Evolutionary conservation across 257 asterid species (phyloP), one percentile per base, ranked within the genome.

Genomic region (Cinchona pubescens): DNA sequence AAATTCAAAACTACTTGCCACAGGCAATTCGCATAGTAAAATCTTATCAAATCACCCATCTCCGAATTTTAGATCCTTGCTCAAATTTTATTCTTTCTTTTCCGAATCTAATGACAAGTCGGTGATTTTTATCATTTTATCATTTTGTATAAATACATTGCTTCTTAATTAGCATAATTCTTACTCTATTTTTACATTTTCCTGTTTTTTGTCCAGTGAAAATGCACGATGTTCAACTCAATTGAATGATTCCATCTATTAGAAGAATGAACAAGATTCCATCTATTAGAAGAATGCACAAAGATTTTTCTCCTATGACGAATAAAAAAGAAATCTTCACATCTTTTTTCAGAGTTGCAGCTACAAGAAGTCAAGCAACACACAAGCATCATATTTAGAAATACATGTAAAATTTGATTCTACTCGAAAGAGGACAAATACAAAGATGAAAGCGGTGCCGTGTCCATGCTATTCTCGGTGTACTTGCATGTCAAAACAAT

Each of bases 401-500:
- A n/a, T n/a, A n/a, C 63, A 25, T 2, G 11, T 11, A 27, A 58
- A 58, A 58, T 25, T 58, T 11, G 2, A 11, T 25, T 3, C 3
- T 25, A 25, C 16, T 58, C 5, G 12, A n/a, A 11, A 11, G 35
- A 27, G 63, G 12, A 58, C 32, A n/a, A 56, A 56, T 3, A 25
- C 12, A 25, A 25, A 34, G 34, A 58, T 25, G 35, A 58, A 6
- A 10, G 25, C 7, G 23, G n/a, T n/a, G 67, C 29, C 32, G 2
- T 37, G 40, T 58, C 80, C 56, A 67, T 4, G 32, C 69, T 30
- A 29, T 30, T 23, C 46, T 19, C 32, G 9, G 5, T 29, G 61
- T 45, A 59, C 60, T 69, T 69, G 60, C 71, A 45, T 66, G 61
- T 35, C 69, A 8, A 35, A 71, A 48, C 46, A 61, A 69, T 35